Conservation (phyloP, 1,284 basidiomycete genomes). For the Puccinia brachypodii region DNA sequence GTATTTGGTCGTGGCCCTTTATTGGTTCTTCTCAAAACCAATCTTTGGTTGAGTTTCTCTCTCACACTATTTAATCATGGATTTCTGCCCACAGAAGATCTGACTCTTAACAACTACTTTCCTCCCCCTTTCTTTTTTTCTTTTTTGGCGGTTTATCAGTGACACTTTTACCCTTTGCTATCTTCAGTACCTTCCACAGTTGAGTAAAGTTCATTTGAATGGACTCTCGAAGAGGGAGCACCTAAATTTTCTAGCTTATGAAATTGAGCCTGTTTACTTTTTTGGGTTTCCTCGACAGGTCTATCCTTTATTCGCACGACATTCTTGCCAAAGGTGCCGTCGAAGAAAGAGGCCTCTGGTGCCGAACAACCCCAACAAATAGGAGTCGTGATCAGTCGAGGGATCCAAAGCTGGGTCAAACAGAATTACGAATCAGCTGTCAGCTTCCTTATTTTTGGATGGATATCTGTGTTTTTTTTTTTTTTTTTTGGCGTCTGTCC, state of each 20-base stretch:
- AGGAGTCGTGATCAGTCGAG: constrained; percentile 32
- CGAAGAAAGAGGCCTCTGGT: constrained; percentile 53
- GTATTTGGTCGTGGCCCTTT: constrained; percentile 56
- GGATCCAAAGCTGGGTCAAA: constrained; percentile 53
- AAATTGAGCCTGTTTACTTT: constrained; percentile 14
- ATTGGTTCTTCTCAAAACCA: constrained; percentile 57
- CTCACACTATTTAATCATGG: no score
- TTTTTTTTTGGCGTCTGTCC: not conserved
- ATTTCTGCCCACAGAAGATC: no score
- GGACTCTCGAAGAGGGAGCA: constrained; percentile 53
- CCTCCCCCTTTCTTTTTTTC: not conserved
- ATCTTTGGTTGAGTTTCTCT: constrained; percentile 53
- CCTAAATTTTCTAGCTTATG: constrained; percentile 51
- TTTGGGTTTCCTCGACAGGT: constrained; percentile 19
- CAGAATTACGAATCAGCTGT: constrained; percentile 57
- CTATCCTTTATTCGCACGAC: constrained; percentile 49
- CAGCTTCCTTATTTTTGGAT: not conserved
- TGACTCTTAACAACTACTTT: not conserved
- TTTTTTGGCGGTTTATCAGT: constrained; percentile 49
- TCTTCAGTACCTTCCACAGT: constrained; percentile 57
- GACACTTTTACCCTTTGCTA: constrained; percentile 56
- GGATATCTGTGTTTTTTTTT: not conserved
- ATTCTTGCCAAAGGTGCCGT: constrained; percentile 53
- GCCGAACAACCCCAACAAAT: constrained; percentile 34
- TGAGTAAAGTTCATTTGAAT: constrained; percentile 51